A percentile compares a stretch with the other conserved stretches of the same genome.
phyloP scores from a whole-genome alignment of 2,329 filamentous ascomycete species.

The Pseudogymnoascus sp. region DNA sequence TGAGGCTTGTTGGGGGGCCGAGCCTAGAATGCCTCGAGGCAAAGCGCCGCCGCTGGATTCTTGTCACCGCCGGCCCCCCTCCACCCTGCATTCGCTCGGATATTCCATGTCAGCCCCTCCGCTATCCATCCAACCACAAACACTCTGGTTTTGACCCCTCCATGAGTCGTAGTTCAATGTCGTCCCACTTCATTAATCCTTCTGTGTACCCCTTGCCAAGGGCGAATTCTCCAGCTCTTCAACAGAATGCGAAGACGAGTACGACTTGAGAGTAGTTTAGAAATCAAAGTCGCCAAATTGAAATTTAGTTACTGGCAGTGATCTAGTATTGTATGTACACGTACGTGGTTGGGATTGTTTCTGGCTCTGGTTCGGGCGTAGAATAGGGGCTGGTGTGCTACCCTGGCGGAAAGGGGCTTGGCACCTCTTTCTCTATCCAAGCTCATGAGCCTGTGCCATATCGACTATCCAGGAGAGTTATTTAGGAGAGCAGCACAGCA shows the following conservation, averaged over 20 bases:
- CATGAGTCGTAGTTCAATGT: neutral
- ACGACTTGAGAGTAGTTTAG: neutral
- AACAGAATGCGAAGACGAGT: neutral
- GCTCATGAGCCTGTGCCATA: neutral
- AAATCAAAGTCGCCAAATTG: neutral
- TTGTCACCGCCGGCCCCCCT: no score
- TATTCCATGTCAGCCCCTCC: no score
- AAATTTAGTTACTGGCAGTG: neutral
- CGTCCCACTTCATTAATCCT: no score
- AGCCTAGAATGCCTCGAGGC: no score
- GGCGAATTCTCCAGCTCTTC: no score
- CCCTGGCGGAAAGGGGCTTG: neutral
- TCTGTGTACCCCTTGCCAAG: no score
- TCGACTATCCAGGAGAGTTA: neutral
- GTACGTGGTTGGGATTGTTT: neutral
- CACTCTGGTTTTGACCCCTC: no score
- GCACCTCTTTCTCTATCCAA: neutral
- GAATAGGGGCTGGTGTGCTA: neutral
- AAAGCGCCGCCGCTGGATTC: no score
- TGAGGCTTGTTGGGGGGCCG: no score
- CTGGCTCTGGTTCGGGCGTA: neutral
- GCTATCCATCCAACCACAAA: no score
- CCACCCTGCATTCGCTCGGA: no score
- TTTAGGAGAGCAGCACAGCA: neutral
- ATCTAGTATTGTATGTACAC: neutral